Evolutionary conservation across 1,284 basidiomycete species (phyloP).

Genomic region (Melampsora abietis-canadensis): DNA sequence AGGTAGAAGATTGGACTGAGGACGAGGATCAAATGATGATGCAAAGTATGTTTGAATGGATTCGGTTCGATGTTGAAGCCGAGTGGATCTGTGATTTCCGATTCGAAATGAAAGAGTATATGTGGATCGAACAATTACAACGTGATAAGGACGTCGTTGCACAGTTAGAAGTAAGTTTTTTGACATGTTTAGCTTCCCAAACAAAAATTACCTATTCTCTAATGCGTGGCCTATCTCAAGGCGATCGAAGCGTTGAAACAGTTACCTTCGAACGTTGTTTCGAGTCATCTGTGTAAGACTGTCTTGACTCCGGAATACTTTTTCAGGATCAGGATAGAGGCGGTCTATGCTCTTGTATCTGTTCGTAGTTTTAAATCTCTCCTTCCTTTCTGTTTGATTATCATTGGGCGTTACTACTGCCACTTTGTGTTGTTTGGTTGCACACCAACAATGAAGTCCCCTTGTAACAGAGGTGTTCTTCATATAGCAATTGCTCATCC

Average conservation of each 20-base stretch:
- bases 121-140: slow-evolving; percentile 97
- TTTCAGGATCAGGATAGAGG: slow-evolving; percentile 94
- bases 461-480: no score
- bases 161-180: slow-evolving; percentile 73
- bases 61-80: slow-evolving; percentile 96
- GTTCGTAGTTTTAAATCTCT: slow-evolving; percentile 58
- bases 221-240: slow-evolving; percentile 55
- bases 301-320: slow-evolving; percentile 94
- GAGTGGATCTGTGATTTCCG: slow-evolving; percentile 92
- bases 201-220: background rate
- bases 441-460: no score
- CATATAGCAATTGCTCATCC: no score
- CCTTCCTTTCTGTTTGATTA: slow-evolving; percentile 12
- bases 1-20: slow-evolving; percentile 95
- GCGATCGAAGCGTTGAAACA: slow-evolving; percentile 77
- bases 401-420: slow-evolving; percentile 48
- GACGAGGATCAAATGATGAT: slow-evolving; percentile 90
- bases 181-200: background rate
- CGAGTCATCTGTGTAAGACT: slow-evolving; percentile 84
- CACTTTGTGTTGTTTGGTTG: background rate
- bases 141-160: slow-evolving; percentile 97
- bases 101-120: slow-evolving; percentile 94
- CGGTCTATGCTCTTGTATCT: slow-evolving; percentile 75
- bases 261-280: slow-evolving; percentile 81
- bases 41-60: slow-evolving; percentile 97